Evolutionary conservation across 352 stramenopile species (phyloP).

Genomic region (Globisporangium ultimum): DNA sequence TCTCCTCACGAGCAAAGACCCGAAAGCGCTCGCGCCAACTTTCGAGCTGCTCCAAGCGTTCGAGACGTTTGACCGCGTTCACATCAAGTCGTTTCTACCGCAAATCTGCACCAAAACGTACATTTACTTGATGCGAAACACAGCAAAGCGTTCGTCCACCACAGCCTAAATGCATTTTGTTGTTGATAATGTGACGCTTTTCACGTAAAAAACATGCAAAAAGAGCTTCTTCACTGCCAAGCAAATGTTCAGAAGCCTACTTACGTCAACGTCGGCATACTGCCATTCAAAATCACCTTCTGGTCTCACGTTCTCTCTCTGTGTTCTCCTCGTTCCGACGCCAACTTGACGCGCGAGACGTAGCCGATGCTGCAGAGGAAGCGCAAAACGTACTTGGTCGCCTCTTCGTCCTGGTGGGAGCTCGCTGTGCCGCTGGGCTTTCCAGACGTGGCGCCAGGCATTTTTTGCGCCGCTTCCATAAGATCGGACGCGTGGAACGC

Average conservation of each 20-base stretch:
- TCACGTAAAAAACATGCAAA: background rate
- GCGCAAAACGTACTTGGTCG: constrained; percentile 37
- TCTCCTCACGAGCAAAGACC: constrained; percentile 48
- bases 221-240: background rate
- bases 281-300: too few species aligned
- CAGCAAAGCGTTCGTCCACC: background rate
- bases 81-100: constrained; percentile 27
- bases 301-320: background rate
- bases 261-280: too few species aligned
- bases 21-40: constrained; percentile 23
- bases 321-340: background rate
- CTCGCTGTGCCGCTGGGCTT: too few species aligned
- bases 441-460: too few species aligned
- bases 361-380: constrained; percentile 52
- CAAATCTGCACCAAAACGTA: constrained; percentile 46
- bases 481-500: constrained; percentile 6
- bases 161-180: too few species aligned
- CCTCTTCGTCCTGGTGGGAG: constrained; percentile 19
- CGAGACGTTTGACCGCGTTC: constrained; percentile 42
- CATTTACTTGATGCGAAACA: constrained; percentile 61
- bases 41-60: constrained; percentile 55
- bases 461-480: too few species aligned
- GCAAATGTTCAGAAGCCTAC: background rate
- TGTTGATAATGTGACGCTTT: too few species aligned
- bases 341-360: constrained; percentile 32